Evolutionary conservation across 2,329 filamentous ascomycete species (phyloP), one percentile per base, ranked within the genome.

Genomic region (Claviceps monticola): DNA sequence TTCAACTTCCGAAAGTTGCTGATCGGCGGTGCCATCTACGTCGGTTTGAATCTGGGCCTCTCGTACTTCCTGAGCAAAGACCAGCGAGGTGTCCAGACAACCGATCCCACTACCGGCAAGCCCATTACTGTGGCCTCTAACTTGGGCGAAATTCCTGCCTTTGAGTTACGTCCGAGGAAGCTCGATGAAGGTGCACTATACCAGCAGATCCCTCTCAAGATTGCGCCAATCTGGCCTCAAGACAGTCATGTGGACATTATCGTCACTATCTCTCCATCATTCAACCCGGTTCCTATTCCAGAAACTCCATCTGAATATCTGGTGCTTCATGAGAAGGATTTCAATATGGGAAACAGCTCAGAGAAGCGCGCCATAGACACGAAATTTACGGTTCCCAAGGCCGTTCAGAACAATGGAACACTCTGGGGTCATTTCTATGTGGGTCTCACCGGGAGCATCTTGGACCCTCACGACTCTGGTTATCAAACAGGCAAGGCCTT

Each of bases 391-490:
- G 82, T 97, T 4, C 91, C 93, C 2, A 74, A 75, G 55, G 75
- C 80, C 43, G 89, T 95, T 0, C 90, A 96, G 73, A 78, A 89
- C 58, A 97, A 97, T 65, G 89, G 88, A 37, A 96, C 91, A 1
- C 77, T 98, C 9, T 96, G 88, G 82, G 91, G 87, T 2, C 93
- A 98, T 67, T 94, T 97, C 68, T 95, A 89, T 61, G 73, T 97
- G 55, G 88, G 82, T 11, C 79, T 95, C 57, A 71, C 82, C 9
- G 91, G 90, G 50, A 79, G 80, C 54, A 75, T 79, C 52, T 71
- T 95, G 36, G 91, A 97, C 61, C 91, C 91, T 2, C 76, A 76
- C 9, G 76, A 80, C 52, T 72, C 80, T 1, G 75, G 74, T 53
- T 98, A 88, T 66, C 86, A 94, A 64, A 71, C 81, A 0, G 75